Evolutionary conservation across 139 green algal species (phyloP), one percentile per base, ranked within the genome.

Genomic region (Diplosphaera chodatii): DNA sequence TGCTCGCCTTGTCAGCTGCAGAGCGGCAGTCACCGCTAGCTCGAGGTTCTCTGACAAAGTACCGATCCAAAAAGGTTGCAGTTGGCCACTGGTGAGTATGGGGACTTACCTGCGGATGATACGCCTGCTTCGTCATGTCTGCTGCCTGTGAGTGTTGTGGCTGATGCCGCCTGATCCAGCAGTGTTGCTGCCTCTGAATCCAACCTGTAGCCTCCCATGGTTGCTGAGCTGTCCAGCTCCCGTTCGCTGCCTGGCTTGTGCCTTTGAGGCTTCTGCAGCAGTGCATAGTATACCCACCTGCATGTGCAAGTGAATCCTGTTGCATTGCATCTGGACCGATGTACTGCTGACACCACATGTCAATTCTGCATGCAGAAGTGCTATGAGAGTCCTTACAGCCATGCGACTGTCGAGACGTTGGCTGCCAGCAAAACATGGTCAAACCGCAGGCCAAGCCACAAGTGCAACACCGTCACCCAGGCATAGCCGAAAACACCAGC

Each of bases 401-500:
- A 80, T 13, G 59, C 70, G 28, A 74, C 31, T 1, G 55, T 64
- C 28, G 34, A 64, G 66, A 31, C 37, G 23, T 82, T 82, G 32
- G 82, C 84, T 0, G 76, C 25, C n/a, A 84, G 33, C 66, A 86
- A 65, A 13, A 78, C 84, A 1, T 33, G n/a, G 1, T 13, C 48
- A 69, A 86, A 86, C 10, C 37, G 68, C 30, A 86, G 59, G 23
- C 80, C 73, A 34, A 71, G 6, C 48, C 66, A 67, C 5, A 72
- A 56, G 71, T 87, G 84, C 40, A 86, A 28, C 1, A 81, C 28
- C 1, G 64, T 73, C 13, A 88, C 82, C 84, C 84, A 88, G 37
- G 68, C 64, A 74, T 91, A 91, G 18, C 86, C 86, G 69, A 73
- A 69, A 30, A 91, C 74, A 16, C 86, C 86, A 68, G 79, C 79